These are phyloP conservation scores for Neurospora sp. DNA, from an alignment of 495 filamentous ascomycete genomes.

Conservation along the genomic window DNA sequence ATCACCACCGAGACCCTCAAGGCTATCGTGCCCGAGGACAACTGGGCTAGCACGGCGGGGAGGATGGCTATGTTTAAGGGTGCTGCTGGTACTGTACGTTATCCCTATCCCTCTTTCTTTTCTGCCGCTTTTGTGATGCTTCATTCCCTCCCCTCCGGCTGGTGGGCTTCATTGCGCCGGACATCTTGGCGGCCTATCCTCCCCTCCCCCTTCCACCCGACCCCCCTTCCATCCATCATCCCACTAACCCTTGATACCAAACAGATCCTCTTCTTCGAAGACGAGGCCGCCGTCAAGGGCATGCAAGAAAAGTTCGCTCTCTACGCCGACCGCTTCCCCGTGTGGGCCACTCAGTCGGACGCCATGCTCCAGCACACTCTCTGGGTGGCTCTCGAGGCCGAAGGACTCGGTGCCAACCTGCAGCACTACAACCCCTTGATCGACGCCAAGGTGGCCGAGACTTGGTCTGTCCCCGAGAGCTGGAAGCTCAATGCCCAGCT, in stretches of 20 bases:
- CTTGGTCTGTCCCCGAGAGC: constrained; percentile 48
- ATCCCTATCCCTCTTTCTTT: neutral
- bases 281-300: constrained; percentile 37
- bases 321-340: constrained; percentile 51
- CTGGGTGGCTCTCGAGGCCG: constrained; percentile 58
- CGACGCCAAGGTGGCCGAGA: constrained; percentile 43
- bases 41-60: constrained; percentile 37
- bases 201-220: neutral
- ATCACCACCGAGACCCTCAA: constrained; percentile 44
- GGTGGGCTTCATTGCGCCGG: neutral
- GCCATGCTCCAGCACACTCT: constrained; percentile 59
- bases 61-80: constrained; percentile 43
- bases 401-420: constrained; percentile 63
- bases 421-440: constrained; percentile 68
- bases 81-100: constrained; percentile 49
- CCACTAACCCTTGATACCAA: neutral
- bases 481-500: constrained; percentile 56
- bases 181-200: neutral
- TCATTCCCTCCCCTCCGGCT: neutral
- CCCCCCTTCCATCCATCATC: neutral
- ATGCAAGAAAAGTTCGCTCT: constrained; percentile 44
- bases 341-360: constrained; percentile 49
- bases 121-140: neutral
- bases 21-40: constrained; percentile 45
- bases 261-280: constrained; percentile 57